Percentiles rank a stretch among this genome's conserved stretches.
Conservation (phyloP, 139 green algal genomes). For the Chlamydomonas schloesseri region DNA sequence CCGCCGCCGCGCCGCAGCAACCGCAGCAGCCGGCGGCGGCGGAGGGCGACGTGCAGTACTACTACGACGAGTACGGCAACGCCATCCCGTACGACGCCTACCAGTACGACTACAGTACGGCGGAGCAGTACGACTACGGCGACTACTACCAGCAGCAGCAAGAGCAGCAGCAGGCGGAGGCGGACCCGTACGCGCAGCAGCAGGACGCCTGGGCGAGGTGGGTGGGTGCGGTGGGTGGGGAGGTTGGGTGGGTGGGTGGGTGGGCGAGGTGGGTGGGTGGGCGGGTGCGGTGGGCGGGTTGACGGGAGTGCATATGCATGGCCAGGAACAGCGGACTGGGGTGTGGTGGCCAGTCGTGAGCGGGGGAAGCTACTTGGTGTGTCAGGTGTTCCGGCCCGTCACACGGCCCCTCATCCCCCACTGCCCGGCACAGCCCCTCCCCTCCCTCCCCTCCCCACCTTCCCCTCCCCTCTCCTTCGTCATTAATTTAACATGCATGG, state of each 20-base stretch:
- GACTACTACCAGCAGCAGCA: conserved; percentile 29
- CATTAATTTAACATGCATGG: no score
- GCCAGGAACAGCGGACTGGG: no score
- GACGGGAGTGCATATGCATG: no score
- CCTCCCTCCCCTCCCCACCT: background rate
- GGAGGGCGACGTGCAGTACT: background rate
- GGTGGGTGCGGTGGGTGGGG: background rate
- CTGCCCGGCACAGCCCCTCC: no score
- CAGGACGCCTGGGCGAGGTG: conserved; percentile 38
- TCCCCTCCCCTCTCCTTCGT: no score
- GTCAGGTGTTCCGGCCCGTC: no score
- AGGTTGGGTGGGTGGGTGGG: background rate
- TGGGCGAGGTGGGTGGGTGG: no score
- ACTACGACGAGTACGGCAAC: conserved; percentile 20
- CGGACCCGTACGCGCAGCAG: conserved; percentile 20
- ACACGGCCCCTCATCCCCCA: no score
- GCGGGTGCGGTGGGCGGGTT: no score
- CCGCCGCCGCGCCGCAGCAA: conserved; percentile 6
- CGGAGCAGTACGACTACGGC: conserved; percentile 25
- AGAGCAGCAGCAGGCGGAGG: background rate
- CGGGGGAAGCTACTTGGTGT: no score
- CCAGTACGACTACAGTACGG: conserved; percentile 30
- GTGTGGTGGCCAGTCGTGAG: no score
- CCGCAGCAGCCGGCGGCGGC: no score
- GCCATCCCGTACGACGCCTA: background rate